Percentiles rank a stretch among this genome's conserved stretches.
Evolutionary conservation across 2,329 filamentous ascomycete genomes (phyloP).

Genomic region (Penicillium italicum): DNA sequence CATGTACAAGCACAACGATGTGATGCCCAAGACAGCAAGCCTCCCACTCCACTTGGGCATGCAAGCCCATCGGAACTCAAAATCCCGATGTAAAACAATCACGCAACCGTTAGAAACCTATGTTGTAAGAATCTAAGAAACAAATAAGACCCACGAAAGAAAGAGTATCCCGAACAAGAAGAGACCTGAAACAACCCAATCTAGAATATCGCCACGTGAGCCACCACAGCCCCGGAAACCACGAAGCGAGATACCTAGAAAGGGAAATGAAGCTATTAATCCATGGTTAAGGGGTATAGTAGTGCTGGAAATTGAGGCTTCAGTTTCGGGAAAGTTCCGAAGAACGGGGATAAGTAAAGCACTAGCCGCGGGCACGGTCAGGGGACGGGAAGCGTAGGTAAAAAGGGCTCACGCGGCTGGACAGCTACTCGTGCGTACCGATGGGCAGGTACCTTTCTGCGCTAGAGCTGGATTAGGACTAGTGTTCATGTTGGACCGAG

Average conservation of each 20-base stretch:
- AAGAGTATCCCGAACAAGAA: background rate
- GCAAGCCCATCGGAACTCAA: background rate
- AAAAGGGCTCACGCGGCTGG: background rate
- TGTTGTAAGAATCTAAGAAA: background rate
- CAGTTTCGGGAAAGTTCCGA: background rate
- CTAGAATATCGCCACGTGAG: background rate
- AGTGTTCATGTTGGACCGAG: slow-evolving; percentile 18
- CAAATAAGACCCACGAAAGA: background rate
- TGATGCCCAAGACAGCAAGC: background rate
- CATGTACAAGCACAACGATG: background rate
- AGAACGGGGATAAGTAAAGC: background rate
- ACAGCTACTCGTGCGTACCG: slow-evolving; percentile 2
- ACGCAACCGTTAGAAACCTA: background rate
- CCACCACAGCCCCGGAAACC: background rate
- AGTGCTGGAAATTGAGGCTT: background rate
- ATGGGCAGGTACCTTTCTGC: slow-evolving; percentile 17
- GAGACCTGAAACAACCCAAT: background rate
- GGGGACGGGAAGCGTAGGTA: background rate
- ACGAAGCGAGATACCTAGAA: background rate
- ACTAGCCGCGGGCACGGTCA: background rate
- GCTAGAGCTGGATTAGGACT: slow-evolving; percentile 1
- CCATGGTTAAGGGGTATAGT: background rate
- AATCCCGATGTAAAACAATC: background rate
- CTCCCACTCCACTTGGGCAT: background rate
- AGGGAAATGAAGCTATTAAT: background rate